Conservation (phyloP, 108 stramenopile species). For the Skeletonema potamos region DNA sequence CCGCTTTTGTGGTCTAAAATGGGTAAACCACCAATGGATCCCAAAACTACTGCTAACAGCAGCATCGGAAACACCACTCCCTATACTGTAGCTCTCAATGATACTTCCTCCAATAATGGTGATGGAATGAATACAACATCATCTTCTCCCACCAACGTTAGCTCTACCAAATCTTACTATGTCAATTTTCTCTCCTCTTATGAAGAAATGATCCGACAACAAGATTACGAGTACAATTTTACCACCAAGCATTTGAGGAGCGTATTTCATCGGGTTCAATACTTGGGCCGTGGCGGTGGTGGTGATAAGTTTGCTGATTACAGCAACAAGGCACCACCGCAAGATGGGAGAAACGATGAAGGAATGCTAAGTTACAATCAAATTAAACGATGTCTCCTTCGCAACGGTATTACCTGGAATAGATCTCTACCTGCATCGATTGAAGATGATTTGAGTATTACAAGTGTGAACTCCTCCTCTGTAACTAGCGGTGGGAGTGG, state of each 20-base stretch:
- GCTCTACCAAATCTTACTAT: background rate
- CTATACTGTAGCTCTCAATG: background rate
- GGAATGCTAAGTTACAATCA: conserved; percentile 49
- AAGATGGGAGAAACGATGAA: conserved; percentile 1
- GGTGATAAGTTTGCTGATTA: conserved; percentile 32
- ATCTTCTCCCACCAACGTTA: background rate
- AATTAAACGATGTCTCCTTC: conserved; percentile 31
- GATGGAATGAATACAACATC: background rate
- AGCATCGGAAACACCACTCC: background rate
- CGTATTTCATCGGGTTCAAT: conserved; percentile 38
- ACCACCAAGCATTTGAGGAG: conserved; percentile 49
- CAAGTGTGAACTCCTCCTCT: background rate
- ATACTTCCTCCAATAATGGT: background rate
- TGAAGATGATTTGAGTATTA: conserved; percentile 17
- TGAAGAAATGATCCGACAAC: conserved; percentile 70
- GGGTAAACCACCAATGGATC: background rate
- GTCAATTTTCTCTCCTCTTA: conserved; percentile 41
- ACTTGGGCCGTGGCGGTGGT: conserved; percentile 17
- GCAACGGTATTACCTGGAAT: conserved; percentile 17
- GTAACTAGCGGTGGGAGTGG: background rate
- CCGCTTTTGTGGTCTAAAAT: too few species aligned
- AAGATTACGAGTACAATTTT: conserved; percentile 56
- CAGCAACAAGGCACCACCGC: conserved; percentile 1
- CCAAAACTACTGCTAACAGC: background rate
- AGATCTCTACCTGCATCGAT: background rate